Conservation (phyloP, 2,329 filamentous ascomycete genomes). For the Sporothrix humicola region DNA sequence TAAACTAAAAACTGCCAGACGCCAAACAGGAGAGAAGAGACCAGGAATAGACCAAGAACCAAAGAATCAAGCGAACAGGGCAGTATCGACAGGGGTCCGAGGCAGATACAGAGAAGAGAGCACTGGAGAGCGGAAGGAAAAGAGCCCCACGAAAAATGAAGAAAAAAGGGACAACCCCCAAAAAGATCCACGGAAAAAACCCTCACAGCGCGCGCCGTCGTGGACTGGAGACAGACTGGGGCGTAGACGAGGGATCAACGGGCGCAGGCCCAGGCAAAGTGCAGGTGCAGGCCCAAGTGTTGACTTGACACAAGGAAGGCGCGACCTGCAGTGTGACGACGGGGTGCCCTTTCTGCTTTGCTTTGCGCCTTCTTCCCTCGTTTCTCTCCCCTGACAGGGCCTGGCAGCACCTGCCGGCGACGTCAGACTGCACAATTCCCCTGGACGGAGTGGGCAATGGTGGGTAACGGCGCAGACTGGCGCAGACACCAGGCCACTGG, state of each 20-base stretch:
- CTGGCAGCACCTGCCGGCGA: not conserved
- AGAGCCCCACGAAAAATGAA: slow-evolving; percentile 6
- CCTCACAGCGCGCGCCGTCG: not conserved
- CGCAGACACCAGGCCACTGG: not conserved
- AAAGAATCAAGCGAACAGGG: no score
- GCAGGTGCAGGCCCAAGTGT: no score
- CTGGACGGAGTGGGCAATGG: not conserved
- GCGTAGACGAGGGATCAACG: no score
- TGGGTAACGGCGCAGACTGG: not conserved
- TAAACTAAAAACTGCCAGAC: no score
- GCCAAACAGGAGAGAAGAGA: no score
- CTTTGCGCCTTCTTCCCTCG: no score
- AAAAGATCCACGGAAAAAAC: not conserved
- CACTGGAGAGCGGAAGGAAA: not conserved
- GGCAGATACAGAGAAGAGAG: not conserved
- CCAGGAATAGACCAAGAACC: no score
- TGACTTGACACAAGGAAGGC: no score
- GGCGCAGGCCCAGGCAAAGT: not conserved
- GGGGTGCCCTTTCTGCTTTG: not conserved
- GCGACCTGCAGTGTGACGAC: slow-evolving; percentile 8
- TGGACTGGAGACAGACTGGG: not conserved
- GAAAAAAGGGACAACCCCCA: not conserved
- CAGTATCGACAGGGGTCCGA: no score
- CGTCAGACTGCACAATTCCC: slow-evolving; percentile 13
- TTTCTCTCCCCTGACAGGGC: no score